Base-by-base conservation (phyloP, 2,329 filamentous ascomycete genomes). In the Chrysoporthe puriensis region DNA sequence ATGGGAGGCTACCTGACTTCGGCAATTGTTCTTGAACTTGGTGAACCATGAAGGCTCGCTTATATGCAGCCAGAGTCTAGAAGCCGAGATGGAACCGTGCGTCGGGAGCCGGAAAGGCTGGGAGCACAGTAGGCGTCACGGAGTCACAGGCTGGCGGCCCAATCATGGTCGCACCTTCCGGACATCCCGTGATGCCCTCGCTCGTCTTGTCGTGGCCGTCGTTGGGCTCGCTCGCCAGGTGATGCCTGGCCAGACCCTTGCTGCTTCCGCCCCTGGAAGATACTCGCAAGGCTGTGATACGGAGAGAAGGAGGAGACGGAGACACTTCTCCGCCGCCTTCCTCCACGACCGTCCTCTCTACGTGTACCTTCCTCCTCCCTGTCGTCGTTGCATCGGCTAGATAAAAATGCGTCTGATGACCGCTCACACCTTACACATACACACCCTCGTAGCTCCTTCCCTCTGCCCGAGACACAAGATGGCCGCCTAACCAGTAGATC, bases 121-220 rank as follows among this genome's bases (percentile, higher is more conserved):
- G 56, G 11, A 18, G 16, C 63, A 65, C 63, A 26, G 56, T 44
- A 58, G 63, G 56, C 21, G 57, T 32, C 21, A 54, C 50, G 4
- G 21, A 32, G 2, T 21, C 52, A 21, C 40, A 9, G 26, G 26
- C 26, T 26, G 26, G 26, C 26, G 26, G 52, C 5, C 43, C 21
- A 50, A 21, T 14, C 26, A 58, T 14, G 54, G 54, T 65, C 8
- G 44, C 54, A 59, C 63, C 9, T 52, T 43, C 34, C 34, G 32
- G 56, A 43, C 26, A 42, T 18, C 52, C 60, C 34, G 56, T 65
- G 63, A 65, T 60, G 56, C 54, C 34, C 63, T 65, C 32, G 56
- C n/a, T 43, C 34, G 43, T 11, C 34, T 44, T 34, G 50, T 43
- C n/a, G 16, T 36, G 21, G 21, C 32, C 32, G 21, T 21, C n/a